phyloP scores from a whole-genome alignment of 2,329 filamentous ascomycete species.

The Pleoardoris graminearum region DNA sequence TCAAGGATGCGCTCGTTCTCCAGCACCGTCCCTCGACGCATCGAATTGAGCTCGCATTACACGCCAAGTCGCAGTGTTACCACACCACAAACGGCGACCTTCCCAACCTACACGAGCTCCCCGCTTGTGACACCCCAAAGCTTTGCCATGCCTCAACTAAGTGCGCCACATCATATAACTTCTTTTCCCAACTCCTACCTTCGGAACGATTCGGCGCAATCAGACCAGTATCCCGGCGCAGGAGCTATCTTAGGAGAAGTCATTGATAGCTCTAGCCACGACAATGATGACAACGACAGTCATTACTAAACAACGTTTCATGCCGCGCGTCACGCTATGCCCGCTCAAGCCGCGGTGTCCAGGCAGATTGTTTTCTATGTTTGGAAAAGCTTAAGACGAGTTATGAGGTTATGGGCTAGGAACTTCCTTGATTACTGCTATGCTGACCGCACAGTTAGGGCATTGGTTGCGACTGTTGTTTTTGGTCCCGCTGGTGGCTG shows the following conservation, averaged over 20 bases:
- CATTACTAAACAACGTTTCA: slow-evolving; percentile 11
- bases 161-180: slow-evolving; percentile 47
- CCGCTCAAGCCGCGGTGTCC: slow-evolving; percentile 2
- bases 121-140: slow-evolving; percentile 44
- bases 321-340: background rate
- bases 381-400: slow-evolving; percentile 19
- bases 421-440: background rate
- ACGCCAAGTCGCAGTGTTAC: slow-evolving; percentile 37
- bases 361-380: slow-evolving; percentile 7
- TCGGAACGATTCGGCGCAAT: slow-evolving; percentile 40
- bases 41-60: slow-evolving; percentile 48
- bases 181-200: slow-evolving; percentile 44
- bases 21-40: slow-evolving; percentile 43
- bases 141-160: slow-evolving; percentile 44
- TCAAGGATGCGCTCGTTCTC: slow-evolving; percentile 48
- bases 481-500: slow-evolving; percentile 26
- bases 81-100: slow-evolving; percentile 47
- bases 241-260: slow-evolving; percentile 44
- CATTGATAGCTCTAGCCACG: slow-evolving; percentile 38
- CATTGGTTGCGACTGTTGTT: slow-evolving; percentile 10
- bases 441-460: background rate
- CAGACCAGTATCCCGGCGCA: slow-evolving; percentile 41
- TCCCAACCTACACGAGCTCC: slow-evolving; percentile 46
- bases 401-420: slow-evolving; percentile 13
- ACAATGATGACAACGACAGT: slow-evolving; percentile 37